Percentiles rank a stretch among this genome's conserved stretches.
phyloP scores from a whole-genome alignment of 805 yeast species.

The Lachancea sp. region DNA sequence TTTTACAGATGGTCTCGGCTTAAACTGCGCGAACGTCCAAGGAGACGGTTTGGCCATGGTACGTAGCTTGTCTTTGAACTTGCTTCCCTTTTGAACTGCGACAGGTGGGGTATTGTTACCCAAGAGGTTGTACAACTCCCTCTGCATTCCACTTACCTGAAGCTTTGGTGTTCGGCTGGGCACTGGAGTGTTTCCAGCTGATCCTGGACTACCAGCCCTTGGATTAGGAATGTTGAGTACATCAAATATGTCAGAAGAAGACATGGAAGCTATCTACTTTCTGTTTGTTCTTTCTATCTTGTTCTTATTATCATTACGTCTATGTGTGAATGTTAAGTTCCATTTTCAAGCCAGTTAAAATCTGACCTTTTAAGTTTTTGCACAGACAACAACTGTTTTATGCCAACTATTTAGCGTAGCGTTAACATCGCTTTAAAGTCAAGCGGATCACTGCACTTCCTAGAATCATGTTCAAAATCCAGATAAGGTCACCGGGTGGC shows the following conservation, averaged over 20 bases:
- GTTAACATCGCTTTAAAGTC: no score
- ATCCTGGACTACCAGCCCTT: constrained; percentile 19
- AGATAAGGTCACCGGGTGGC: constrained; percentile 5
- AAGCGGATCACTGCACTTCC: no score
- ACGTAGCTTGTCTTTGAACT: constrained; percentile 60
- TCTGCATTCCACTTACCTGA: constrained; percentile 63
- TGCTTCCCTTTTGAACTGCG: constrained; percentile 43
- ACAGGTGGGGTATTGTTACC: constrained; percentile 92
- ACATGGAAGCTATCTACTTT: constrained; percentile 18
- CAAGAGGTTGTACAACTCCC: constrained; percentile 80
- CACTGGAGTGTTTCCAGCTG: constrained; percentile 11
- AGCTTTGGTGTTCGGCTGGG: constrained; percentile 18
- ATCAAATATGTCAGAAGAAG: constrained; percentile 64
- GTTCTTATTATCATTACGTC: no score
- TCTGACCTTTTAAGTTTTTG: no score
- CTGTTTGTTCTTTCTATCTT: not conserved
- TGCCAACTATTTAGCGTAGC: no score
- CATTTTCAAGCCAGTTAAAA: no score
- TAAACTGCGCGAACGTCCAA: constrained; percentile 69
- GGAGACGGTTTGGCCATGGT: constrained; percentile 63
- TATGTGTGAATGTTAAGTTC: no score
- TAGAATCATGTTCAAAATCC: constrained; percentile 6
- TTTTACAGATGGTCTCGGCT: constrained; percentile 47
- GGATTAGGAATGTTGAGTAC: constrained; percentile 57
- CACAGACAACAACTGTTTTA: no score